A percentile compares a stretch with the other conserved stretches of the same genome.
phyloP scores from a whole-genome alignment of 345 rosid species.

The Cardiospermum halicacabum region DNA sequence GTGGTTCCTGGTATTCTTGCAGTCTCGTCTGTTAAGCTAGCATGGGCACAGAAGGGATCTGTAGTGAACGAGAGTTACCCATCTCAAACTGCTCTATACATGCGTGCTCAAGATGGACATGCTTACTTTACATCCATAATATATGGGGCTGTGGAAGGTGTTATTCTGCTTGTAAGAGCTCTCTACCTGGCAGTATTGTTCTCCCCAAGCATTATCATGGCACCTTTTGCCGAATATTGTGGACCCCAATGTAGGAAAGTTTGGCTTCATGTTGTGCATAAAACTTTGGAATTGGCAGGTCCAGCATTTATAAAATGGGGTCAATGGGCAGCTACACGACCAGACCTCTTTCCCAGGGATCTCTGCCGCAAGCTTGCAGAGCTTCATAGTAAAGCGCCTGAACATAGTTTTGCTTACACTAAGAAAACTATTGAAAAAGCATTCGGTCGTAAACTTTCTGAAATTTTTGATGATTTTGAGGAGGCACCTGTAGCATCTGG shows the following conservation, averaged over 20 bases:
- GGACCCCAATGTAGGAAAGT: conserved; percentile 57
- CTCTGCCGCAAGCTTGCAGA: conserved; percentile 81
- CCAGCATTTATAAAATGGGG: conserved; percentile 99
- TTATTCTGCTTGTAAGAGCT: conserved; percentile 63
- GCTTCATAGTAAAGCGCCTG: conserved; percentile 89
- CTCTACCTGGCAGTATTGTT: conserved; percentile 61
- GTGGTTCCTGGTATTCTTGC: conserved; percentile 62
- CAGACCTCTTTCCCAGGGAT: conserved; percentile 90
- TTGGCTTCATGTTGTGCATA: conserved; percentile 69
- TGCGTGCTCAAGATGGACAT: conserved; percentile 55
- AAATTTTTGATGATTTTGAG: conserved; percentile 84
- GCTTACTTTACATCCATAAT: conserved; percentile 45
- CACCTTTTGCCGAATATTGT: conserved; percentile 53
- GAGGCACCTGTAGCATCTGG: conserved; percentile 96
- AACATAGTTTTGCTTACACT: conserved; percentile 84
- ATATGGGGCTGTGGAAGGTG: conserved; percentile 46
- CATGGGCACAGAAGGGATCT: conserved; percentile 50
- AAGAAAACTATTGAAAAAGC: conserved; percentile 75
- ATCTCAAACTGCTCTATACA: conserved; percentile 43
- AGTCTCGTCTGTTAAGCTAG: conserved; percentile 46
- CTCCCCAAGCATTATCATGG: conserved; percentile 74
- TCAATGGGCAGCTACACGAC: conserved; percentile 98
- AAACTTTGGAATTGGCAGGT: conserved; percentile 78
- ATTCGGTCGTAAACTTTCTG: conserved; percentile 82
- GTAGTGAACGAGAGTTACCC: conserved; percentile 41